Evolutionary conservation across 1,139 yeast species (phyloP).

Genomic region (Candida sojae): DNA sequence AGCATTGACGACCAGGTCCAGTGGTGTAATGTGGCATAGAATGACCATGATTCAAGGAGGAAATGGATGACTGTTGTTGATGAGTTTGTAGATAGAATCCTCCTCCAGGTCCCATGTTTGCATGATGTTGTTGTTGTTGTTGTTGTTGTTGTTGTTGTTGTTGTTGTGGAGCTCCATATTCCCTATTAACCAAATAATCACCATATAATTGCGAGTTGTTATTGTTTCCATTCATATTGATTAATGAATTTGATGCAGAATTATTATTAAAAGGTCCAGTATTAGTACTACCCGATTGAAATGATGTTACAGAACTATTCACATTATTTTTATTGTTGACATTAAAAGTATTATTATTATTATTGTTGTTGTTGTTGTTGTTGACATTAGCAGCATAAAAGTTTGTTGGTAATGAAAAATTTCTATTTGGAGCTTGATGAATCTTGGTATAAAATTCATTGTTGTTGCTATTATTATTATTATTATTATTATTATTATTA

Average conservation of each 20-base stretch:
- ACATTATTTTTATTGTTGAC: constrained; percentile 8
- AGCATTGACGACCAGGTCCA: constrained; percentile 4
- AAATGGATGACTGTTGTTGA: constrained; percentile 11
- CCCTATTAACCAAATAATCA: constrained; percentile 6
- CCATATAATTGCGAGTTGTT: constrained; percentile 2
- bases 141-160: constrained; percentile 9
- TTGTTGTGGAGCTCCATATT: constrained; percentile 3
- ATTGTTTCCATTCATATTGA: constrained; percentile 8
- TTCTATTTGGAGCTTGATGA: constrained; percentile 10
- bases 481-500: neutral
- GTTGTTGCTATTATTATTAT: neutral
- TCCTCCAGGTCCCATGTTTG: constrained; percentile 1
- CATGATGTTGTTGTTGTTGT: constrained; percentile 7
- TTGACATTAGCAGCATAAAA: constrained; percentile 12
- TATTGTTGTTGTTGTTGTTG: constrained; percentile 5
- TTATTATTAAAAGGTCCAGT: constrained; percentile 7
- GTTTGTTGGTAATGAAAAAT: constrained; percentile 13
- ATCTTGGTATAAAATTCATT: constrained; percentile 8
- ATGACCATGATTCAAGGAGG: constrained; percentile 8
- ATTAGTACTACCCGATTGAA: constrained; percentile 7
- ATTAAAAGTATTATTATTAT: constrained; percentile 6
- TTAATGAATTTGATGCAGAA: constrained; percentile 10
- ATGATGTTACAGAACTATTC: constrained; percentile 11
- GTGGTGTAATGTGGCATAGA: constrained; percentile 11
- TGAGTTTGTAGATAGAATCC: neutral